Base-by-base conservation (phyloP, 305 asterid species). In the Fraxinus dipetala region DNA sequence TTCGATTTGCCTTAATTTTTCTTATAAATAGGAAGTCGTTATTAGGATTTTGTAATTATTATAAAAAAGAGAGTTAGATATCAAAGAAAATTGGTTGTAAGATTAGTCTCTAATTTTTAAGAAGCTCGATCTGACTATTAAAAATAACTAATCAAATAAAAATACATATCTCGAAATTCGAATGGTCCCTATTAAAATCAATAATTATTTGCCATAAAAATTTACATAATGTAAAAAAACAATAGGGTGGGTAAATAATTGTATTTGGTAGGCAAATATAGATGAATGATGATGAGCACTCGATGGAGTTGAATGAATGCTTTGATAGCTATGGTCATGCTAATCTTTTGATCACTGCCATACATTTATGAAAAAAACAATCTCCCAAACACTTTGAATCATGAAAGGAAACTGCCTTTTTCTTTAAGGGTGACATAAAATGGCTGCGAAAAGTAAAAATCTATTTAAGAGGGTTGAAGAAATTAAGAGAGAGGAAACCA, bases 291-390 rank as follows among this genome's bases (percentile, higher is more conserved):
- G 84, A 87, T 80, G 83, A 78, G 85, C 79, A 85, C 82, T 85
- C 83, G 78, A 87, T 82, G 77, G 87, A 78, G 77, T 24, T 84
- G 84, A 84, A 84, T 84, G 81, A 84, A 84, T 84, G 87, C 84
- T 75, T 43, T 79, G 78, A 79, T 72, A 38, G 20, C 76, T 48
- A 76, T 81, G 83, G 82, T 76, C 51, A 36, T 77, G 85, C 65
- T 84, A 84, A 84, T 87, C 86, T 84, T 82, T 77, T 87, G 81
- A 51, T 77, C 75, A 79, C 88, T 81, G 80, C 80, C 72, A 76
- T 89, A 84, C 86, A 83, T 83, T 83, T 72, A 83, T 84, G 80
- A 79, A 76, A 79, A 69, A 14, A 74, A 61, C 34, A 81, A 20
- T 20, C 32, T 70, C 83, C 78, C 80, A 84, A 81, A 84, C 82